These are phyloP conservation scores for Wakefieldia striispora DNA, from an alignment of 768 basidiomycete genomes.

Conservation along the genomic window DNA sequence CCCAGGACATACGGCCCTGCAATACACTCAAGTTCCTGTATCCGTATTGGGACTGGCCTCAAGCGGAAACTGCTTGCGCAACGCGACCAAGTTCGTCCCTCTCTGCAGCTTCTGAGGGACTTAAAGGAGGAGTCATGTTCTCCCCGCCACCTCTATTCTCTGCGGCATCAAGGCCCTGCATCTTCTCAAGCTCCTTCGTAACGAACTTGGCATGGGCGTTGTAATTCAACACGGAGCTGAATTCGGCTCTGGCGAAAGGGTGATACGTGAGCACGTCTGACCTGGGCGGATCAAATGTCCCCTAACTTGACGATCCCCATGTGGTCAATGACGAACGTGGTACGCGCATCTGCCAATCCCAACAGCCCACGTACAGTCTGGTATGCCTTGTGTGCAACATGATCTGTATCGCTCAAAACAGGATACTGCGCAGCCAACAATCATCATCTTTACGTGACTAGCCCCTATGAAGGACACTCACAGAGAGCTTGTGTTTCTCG, in stretches of 20 bases:
- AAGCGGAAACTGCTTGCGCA: slow-evolving; percentile 19
- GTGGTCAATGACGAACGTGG: slow-evolving; percentile 75
- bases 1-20: too few species aligned
- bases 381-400: slow-evolving; percentile 62
- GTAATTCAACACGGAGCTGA: slow-evolving; percentile 61
- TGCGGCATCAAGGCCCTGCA: slow-evolving; percentile 24
- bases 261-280: slow-evolving; percentile 2
- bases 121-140: background rate
- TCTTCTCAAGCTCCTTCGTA: slow-evolving; percentile 58
- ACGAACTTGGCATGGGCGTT: slow-evolving; percentile 71
- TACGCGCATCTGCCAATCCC: slow-evolving; percentile 61
- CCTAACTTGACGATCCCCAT: slow-evolving; percentile 64
- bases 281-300: background rate
- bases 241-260: slow-evolving; percentile 43
- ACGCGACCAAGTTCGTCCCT: slow-evolving; percentile 22
- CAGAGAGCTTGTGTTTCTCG: slow-evolving; percentile 64
- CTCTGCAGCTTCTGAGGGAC: slow-evolving; percentile 8
- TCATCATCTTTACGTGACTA: background rate
- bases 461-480: slow-evolving; percentile 29
- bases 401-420: slow-evolving; percentile 69
- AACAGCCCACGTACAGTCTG: slow-evolving; percentile 64
- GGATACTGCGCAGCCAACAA: slow-evolving; percentile 53
- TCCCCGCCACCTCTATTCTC: background rate
- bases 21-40: too few species aligned
- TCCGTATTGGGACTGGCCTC: background rate